Percentiles rank a stretch among this genome's conserved stretches.
phyloP scores from a whole-genome alignment of 2,329 filamentous ascomycete species.

The Penicillium hordei region DNA sequence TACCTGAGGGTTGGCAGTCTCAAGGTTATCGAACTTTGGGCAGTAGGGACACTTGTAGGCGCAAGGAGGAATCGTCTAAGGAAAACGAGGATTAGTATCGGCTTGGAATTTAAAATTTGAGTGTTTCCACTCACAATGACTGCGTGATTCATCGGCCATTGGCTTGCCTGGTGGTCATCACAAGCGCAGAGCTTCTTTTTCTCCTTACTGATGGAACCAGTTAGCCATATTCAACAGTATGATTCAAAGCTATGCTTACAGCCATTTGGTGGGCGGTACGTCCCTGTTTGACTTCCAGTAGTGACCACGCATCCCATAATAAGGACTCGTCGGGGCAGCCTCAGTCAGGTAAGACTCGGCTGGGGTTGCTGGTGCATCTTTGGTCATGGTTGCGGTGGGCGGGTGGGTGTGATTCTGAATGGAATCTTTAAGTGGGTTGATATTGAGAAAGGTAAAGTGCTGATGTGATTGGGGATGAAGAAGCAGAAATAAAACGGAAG shows the following conservation, averaged over 20 bases:
- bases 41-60: constrained; percentile 1
- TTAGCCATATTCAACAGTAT: not conserved
- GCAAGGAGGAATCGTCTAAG: not conserved
- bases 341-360: not conserved
- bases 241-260: not conserved
- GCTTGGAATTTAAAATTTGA: not conserved
- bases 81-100: not conserved
- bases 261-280: not conserved
- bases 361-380: not conserved
- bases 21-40: not conserved
- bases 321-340: not conserved
- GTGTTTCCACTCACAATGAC: not conserved
- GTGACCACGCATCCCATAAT: not conserved
- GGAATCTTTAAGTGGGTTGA: not conserved
- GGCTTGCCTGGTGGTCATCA: not conserved
- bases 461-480: not conserved
- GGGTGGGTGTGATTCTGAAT: not conserved
- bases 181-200: not conserved
- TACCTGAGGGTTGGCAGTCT: not conserved
- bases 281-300: not conserved
- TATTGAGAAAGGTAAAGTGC: not conserved
- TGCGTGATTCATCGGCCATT: not conserved
- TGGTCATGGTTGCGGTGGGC: not conserved
- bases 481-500: not conserved
- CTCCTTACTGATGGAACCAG: not conserved